Percentiles rank a stretch among this genome's conserved stretches.
Conservation (phyloP, 1,139 yeast species). For the Saccharomyces hybrid region DNA sequence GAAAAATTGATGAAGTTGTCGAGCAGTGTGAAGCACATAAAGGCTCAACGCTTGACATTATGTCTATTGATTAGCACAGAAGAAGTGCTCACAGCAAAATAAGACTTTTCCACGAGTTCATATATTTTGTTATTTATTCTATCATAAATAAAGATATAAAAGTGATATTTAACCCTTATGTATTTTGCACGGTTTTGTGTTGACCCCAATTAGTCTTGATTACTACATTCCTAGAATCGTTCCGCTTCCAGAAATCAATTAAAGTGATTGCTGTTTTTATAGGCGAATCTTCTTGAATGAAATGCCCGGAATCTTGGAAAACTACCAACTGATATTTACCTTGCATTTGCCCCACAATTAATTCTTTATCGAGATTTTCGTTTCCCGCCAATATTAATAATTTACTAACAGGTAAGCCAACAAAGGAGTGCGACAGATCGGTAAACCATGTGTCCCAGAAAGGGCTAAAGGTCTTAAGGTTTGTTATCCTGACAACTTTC, state of each 20-base stretch:
- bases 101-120: too few relatives aligned
- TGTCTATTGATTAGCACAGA: slow-evolving; percentile 37
- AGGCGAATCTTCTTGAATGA: slow-evolving; percentile 86
- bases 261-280: slow-evolving; percentile 52
- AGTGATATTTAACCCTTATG: not conserved
- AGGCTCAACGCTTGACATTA: slow-evolving; percentile 31
- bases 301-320: slow-evolving; percentile 79
- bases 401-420: slow-evolving; percentile 50
- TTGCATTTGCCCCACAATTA: slow-evolving; percentile 96
- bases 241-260: slow-evolving; percentile 47
- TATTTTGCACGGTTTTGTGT: slow-evolving; percentile 1
- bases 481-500: slow-evolving; percentile 51
- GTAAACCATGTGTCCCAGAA: slow-evolving; percentile 82
- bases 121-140: not conserved
- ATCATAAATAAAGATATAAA: not conserved
- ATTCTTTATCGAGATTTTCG: slow-evolving; percentile 73
- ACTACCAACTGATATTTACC: slow-evolving; percentile 86
- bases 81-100: not conserved
- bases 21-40: slow-evolving; percentile 39
- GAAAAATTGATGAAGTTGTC: slow-evolving; percentile 75
- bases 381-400: slow-evolving; percentile 81
- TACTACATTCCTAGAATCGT: slow-evolving; percentile 33
- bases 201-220: slow-evolving; percentile 36
- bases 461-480: slow-evolving; percentile 50
- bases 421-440: slow-evolving; percentile 60